A percentile compares a stretch with the other conserved stretches of the same genome.
These are phyloP conservation scores for Diaporthe batatas DNA, from an alignment of 2,329 filamentous ascomycete species.

Conservation along the genomic window DNA sequence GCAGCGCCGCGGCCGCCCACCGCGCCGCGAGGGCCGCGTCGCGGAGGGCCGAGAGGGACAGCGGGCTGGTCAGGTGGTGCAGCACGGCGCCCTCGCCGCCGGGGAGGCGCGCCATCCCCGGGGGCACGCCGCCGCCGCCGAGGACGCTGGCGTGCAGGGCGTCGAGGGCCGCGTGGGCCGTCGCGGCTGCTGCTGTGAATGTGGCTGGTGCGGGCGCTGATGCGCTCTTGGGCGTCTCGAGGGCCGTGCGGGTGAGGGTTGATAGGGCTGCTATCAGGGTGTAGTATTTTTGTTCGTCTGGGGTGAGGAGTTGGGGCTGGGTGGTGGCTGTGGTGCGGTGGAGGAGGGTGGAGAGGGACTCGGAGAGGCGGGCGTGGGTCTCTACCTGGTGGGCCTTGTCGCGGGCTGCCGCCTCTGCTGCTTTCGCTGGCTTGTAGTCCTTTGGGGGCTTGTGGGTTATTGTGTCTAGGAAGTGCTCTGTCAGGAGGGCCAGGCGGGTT, in stretches of 20 bases:
- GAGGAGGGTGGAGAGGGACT: constrained; percentile 58
- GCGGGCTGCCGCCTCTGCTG: constrained; percentile 52
- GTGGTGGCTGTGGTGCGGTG: constrained; percentile 44
- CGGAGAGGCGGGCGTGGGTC: constrained; percentile 57
- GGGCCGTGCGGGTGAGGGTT: constrained; percentile 44
- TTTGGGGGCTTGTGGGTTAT: constrained; percentile 62
- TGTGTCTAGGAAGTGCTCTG: constrained; percentile 66
- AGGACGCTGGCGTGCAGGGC: constrained; percentile 26
- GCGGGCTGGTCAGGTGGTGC: constrained; percentile 50
- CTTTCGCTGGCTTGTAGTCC: constrained; percentile 62
- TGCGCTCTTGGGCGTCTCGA: constrained; percentile 43
- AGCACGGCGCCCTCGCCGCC: constrained; percentile 44
- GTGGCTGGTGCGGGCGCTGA: constrained; percentile 30
- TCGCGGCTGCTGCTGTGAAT: constrained; percentile 42
- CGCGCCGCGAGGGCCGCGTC: constrained; percentile 53
- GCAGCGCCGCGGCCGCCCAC: constrained; percentile 50
- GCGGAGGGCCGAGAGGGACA: constrained; percentile 54
- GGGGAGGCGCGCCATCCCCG: constrained; percentile 9
- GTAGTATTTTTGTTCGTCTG: constrained; percentile 59
- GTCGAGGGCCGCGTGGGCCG: constrained; percentile 23
- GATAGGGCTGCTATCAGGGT: constrained; percentile 58
- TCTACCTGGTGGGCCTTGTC: constrained; percentile 62
- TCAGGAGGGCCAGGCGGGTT: constrained; percentile 61
- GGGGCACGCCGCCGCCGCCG: constrained; percentile 13
- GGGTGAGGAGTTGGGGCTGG: constrained; percentile 57